Evolutionary conservation across 2,329 filamentous ascomycete species (phyloP), one percentile per base, ranked within the genome.

Genomic region (Aspergillus sp.): DNA sequence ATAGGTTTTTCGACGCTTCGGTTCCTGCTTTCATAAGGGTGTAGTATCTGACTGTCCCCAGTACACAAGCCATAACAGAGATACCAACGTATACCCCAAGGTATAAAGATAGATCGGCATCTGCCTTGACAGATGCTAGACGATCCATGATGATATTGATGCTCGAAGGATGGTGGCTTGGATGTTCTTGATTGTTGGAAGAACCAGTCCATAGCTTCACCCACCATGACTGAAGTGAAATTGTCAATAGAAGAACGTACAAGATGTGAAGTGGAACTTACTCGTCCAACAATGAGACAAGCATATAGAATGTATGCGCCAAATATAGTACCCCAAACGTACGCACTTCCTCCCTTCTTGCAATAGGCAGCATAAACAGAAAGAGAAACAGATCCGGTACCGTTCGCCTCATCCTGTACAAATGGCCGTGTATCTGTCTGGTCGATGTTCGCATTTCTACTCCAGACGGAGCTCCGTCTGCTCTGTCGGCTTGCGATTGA

Each of bases 371-470:
- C 60, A 53, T 90, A 91, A n/a, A 90, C 77, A 5, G 74, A 73
- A 19, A 74, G 73, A 56, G 84, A 84, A 27, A 91, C 81, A 4
- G 82, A 78, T 1, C 88, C 88, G 46, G 78, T 78, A 60, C 88
- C 85, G 48, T 83, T 78, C n/a, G 71, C 73, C 64, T 93, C 88
- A 2, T 89, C 86, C 60, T 89, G 83, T 22, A 87, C 80, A 54
- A 90, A 91, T 63, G 88, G 85, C 54, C 82, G 48, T 48, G 51
- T 33, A 19, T 55, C 52, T 50, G 57, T 50, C 41, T 60, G 48
- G 38, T 52, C 46, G 47, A 43, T 10, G 7, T 46, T 50, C 1
- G 48, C 46, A 7, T 48, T 51, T 27, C 54, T 52, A 5, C 52
- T 48, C 27, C 32, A 38, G 51, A 41, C 1, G 38, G 35, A 5